Conservation (phyloP, 495 filamentous ascomycete species). For the Hyaloscypha finlandica region DNA sequence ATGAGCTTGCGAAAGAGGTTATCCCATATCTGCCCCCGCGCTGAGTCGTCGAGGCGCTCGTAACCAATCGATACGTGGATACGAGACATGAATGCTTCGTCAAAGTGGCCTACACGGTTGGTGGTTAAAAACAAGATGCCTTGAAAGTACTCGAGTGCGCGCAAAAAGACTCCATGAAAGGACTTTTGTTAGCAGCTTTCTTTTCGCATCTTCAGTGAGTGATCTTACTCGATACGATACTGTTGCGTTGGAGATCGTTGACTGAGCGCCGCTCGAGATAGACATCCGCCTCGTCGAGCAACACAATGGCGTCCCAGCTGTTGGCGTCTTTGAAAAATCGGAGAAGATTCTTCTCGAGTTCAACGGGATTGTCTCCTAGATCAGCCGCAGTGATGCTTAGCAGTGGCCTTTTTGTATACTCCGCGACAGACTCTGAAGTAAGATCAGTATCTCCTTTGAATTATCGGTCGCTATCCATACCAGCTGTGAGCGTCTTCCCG, state of each 20-base stretch:
- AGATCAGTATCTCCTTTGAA: not conserved
- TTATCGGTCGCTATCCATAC: conserved; percentile 1
- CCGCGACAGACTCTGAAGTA: conserved; percentile 13
- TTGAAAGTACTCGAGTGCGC: conserved; percentile 35
- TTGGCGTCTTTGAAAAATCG: not conserved
- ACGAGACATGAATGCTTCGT: conserved; percentile 37
- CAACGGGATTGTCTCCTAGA: not conserved
- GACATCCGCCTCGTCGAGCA: conserved; percentile 54
- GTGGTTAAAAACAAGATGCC: conserved; percentile 32
- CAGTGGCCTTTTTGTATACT: not conserved
- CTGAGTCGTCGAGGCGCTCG: conserved; percentile 13
- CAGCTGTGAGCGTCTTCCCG: conserved; percentile 29
- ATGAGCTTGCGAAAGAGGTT: conserved; percentile 36
- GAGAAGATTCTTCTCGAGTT: not conserved
- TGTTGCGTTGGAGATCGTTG: conserved; percentile 51
- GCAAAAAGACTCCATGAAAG: conserved; percentile 28
- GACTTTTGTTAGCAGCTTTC: conserved; percentile 1
- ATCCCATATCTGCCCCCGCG: conserved; percentile 35
- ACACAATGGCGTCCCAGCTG: conserved; percentile 52
- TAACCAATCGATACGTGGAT: conserved; percentile 31
- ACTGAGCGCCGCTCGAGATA: conserved; percentile 49
- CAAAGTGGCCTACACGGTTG: conserved; percentile 33
- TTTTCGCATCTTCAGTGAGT: too few relatives aligned
- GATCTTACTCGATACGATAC: conserved; percentile 41
- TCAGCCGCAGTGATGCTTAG: not conserved